phyloP scores from a whole-genome alignment of 2,329 filamentous ascomycete species.

The Colletotrichum cordylinicola region DNA sequence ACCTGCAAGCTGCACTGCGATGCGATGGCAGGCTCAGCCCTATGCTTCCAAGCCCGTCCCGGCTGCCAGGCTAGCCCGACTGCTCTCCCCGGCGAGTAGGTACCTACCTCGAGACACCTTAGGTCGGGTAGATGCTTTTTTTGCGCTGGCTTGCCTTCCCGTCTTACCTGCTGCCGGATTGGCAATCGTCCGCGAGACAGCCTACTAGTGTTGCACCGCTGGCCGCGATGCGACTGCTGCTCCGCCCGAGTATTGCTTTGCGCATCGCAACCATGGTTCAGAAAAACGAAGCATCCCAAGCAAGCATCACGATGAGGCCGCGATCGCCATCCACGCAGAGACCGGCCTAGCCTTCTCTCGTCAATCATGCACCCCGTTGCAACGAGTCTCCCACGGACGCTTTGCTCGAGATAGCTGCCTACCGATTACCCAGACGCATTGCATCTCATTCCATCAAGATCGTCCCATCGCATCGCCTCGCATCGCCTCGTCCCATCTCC shows the following conservation, averaged over 20 bases:
- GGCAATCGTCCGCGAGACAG: background rate
- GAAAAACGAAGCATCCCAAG: slow-evolving; percentile 8
- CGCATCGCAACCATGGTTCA: background rate
- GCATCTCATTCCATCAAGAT: background rate
- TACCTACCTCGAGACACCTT: too few species aligned
- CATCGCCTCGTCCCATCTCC: background rate
- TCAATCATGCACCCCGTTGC: background rate
- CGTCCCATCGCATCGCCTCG: background rate
- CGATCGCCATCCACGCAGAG: background rate
- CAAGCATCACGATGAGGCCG: background rate
- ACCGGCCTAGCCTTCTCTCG: background rate
- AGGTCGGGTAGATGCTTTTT: background rate
- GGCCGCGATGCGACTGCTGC: background rate
- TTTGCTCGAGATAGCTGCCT: background rate
- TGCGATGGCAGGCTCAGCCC: slow-evolving; percentile 16
- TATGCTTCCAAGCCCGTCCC: slow-evolving; percentile 12
- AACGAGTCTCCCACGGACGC: background rate
- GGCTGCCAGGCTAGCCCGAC: background rate
- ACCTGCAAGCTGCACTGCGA: background rate
- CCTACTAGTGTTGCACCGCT: background rate
- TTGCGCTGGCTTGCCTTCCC: background rate
- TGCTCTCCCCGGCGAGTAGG: background rate
- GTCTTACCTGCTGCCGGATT: background rate
- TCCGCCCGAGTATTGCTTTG: background rate
- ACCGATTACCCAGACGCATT: background rate